phyloP scores from a whole-genome alignment of 768 basidiomycete species.

The Tephrocybe sp. region DNA sequence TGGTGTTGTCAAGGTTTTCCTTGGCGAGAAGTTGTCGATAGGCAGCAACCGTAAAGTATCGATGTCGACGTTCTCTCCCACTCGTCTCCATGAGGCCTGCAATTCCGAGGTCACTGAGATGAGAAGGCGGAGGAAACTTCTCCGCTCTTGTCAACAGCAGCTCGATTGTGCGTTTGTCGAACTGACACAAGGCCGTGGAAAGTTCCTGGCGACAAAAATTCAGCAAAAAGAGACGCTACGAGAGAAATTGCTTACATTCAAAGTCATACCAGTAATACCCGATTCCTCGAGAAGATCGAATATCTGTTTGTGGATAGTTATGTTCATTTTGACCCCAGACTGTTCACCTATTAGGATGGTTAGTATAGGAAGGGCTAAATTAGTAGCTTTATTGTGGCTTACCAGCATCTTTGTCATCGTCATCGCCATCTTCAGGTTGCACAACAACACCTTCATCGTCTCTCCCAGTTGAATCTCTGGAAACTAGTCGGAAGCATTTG shows the following conservation, averaged over 20 bases:
- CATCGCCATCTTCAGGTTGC: slow-evolving; percentile 43
- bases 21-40: slow-evolving; percentile 61
- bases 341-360: slow-evolving; percentile 33
- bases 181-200: slow-evolving; percentile 56
- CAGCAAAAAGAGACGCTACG: not conserved
- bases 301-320: slow-evolving; percentile 78
- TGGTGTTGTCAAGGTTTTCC: slow-evolving; percentile 60
- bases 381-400: too few relatives aligned
- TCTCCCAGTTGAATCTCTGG: slow-evolving; percentile 34
- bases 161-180: slow-evolving; percentile 82
- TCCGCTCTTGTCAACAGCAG: slow-evolving; percentile 71
- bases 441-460: slow-evolving; percentile 35
- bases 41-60: slow-evolving; percentile 74
- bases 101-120: slow-evolving; percentile 70
- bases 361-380: too few relatives aligned
- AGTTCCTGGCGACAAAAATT: slow-evolving; percentile 48
- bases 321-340: slow-evolving; percentile 50
- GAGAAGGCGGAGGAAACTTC: slow-evolving; percentile 59
- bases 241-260: slow-evolving; percentile 47
- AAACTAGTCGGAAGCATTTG: slow-evolving; percentile 66
- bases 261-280: slow-evolving; percentile 66
- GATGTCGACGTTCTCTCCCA: slow-evolving; percentile 83
- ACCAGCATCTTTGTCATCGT: slow-evolving; percentile 32
- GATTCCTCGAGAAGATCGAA: slow-evolving; percentile 69
- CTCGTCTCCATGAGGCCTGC: slow-evolving; percentile 74